Percentiles rank a stretch among this genome's conserved stretches.
phyloP scores from a whole-genome alignment of 805 yeast genomes.

The Barnettozyma populi region DNA sequence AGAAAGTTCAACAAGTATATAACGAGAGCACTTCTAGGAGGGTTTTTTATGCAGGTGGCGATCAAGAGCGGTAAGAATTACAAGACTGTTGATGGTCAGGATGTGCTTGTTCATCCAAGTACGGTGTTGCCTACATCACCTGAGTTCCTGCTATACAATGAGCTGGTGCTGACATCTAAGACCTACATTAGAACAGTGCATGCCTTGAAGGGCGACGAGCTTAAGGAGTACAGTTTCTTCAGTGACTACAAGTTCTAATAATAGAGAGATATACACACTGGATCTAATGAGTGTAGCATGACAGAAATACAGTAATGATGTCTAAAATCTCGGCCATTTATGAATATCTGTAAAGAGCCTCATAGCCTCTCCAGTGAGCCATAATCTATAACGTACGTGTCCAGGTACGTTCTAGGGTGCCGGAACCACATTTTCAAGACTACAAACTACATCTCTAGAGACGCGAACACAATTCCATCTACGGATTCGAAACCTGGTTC shows the following conservation, averaged over 20 bases:
- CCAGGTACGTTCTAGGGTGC: too few species aligned
- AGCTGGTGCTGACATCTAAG: slow-evolving; percentile 88
- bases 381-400: too few species aligned
- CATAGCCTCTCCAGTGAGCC: too few species aligned
- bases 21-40: slow-evolving; percentile 82
- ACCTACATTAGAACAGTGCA: slow-evolving; percentile 95
- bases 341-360: too few species aligned
- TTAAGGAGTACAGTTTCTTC: slow-evolving; percentile 25
- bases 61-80: slow-evolving; percentile 88
- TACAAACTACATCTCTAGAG: too few species aligned
- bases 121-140: slow-evolving; percentile 83
- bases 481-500: too few species aligned
- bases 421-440: too few species aligned
- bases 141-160: slow-evolving; percentile 94
- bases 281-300: neutral
- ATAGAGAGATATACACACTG: neutral
- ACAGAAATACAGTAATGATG: too few species aligned
- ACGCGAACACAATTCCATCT: too few species aligned
- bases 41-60: slow-evolving; percentile 98
- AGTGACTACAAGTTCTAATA: slow-evolving; percentile 25
- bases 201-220: slow-evolving; percentile 79
- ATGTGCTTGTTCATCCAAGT: slow-evolving; percentile 89
- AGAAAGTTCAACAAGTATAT: slow-evolving; percentile 70
- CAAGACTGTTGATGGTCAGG: slow-evolving; percentile 92
- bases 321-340: too few species aligned